Conservation (phyloP, 164 flowering plant species). For the Kalanchoe fedtschenkoi region DNA sequence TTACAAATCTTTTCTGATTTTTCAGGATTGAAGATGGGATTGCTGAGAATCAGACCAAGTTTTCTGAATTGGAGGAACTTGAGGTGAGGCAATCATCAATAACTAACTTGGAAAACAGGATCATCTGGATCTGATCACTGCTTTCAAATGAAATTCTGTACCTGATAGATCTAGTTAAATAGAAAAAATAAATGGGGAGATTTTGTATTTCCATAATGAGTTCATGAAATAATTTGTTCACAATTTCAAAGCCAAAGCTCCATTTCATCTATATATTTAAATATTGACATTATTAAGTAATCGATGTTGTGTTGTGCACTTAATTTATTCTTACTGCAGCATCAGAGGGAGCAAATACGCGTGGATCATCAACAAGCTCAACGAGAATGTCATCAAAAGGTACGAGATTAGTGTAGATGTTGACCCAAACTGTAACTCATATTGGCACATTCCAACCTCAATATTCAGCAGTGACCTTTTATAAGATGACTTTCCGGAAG, state of each 20-base stretch:
- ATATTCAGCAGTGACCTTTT: too few species aligned
- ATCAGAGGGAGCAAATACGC: constrained; percentile 54
- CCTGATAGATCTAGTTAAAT: background rate
- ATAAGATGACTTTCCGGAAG: background rate
- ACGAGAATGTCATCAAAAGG: constrained; percentile 66
- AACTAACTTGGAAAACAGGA: too few species aligned
- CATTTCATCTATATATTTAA: too few species aligned
- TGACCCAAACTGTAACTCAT: background rate
- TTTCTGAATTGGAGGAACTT: background rate
- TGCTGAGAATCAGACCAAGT: constrained; percentile 1
- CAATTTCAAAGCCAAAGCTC: background rate
- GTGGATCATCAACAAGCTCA: constrained; percentile 57
- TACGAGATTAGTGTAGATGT: constrained; percentile 9
- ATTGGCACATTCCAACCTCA: too few species aligned
- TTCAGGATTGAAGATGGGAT: background rate
- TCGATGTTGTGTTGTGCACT: background rate
- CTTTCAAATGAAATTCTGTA: background rate
- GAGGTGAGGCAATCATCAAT: background rate
- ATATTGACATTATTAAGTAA: background rate
- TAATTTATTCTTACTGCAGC: constrained; percentile 19
- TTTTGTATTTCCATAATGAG: too few species aligned
- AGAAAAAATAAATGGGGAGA: too few species aligned
- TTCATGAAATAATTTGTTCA: background rate
- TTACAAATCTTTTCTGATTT: background rate
- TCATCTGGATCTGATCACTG: too few species aligned